Percentiles rank a stretch among this genome's conserved stretches.
Evolutionary conservation across 768 basidiomycete genomes (phyloP).

Genomic region (Glaciozyma martinii): DNA sequence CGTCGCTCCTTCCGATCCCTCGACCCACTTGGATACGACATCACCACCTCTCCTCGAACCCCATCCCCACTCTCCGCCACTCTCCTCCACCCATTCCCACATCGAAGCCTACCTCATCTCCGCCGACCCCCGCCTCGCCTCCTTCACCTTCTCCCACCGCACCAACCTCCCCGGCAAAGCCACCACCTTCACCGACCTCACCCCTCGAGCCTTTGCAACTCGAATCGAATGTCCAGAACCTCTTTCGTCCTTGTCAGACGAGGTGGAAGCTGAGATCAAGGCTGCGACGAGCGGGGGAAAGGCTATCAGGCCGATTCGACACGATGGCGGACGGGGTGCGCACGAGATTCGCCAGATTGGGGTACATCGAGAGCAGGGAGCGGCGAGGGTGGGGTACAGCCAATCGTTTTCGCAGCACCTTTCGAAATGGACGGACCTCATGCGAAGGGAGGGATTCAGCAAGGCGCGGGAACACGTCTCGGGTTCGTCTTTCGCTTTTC

Average conservation of each 20-base stretch:
- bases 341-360: constrained; percentile 3
- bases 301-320: neutral
- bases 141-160: constrained; percentile 3
- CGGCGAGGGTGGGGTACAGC: neutral
- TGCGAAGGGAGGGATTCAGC: neutral
- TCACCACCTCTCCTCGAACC: no score
- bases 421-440: neutral
- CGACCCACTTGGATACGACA: no score
- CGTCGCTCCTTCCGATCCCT: no score
- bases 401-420: neutral
- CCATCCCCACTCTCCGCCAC: no score
- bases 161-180: neutral
- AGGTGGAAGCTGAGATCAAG: neutral
- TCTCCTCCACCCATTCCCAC: neutral
- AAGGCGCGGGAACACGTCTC: neutral
- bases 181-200: neutral
- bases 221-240: neutral
- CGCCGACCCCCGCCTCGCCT: neutral
- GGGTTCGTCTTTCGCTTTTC: neutral
- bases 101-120: neutral
- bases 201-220: neutral
- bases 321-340: neutral
- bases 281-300: neutral
- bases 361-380: neutral
- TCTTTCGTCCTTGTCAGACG: neutral